Evolutionary conservation across 164 flowering plant genomes (phyloP), one percentile per base, ranked within the genome.

Genomic region (Annona squamosa): DNA sequence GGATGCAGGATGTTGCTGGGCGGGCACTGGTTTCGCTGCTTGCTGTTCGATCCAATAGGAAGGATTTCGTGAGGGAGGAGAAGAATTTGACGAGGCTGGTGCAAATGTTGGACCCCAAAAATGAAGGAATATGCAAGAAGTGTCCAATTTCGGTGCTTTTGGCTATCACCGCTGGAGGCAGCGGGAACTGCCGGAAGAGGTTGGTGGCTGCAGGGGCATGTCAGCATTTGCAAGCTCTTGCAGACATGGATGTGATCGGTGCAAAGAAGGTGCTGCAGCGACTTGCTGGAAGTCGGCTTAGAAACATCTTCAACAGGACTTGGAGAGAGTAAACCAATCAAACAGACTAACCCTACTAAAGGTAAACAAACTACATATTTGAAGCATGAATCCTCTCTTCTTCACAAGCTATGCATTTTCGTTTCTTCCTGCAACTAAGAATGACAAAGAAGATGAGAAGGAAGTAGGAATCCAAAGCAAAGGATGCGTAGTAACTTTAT

Each of bases 221-320:
- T 41, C 82, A 71, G 65, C 83, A 86, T 73, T 59, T 91, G 79
- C 96, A 88, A 82, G 76, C 78, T 71, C 80, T 92, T 61, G 77
- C 84, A 57, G 91, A 87, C 46, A 82, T 84, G 88, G 93, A 92
- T 19, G 90, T 92, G 6, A 74, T 82, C 77, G 98, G 96, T 61
- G 93, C 94, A 18, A 91, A 83, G 72, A 91, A 86, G 84, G 88
- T 87, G 46, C 63, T 83, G 77, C 88, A 87, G 76, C 87, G 85
- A 77, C 86, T 92, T 41, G 59, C 88, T 76, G 93, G 91, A 12
- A 88, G 82, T 52, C 77, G 90, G 65, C 82, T 92, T 46, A 88
- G 82, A 83, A 87, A 74, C 63, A 85, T 92, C 71, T 88, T 92
- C 80, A 72, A 82, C 73, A 68, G 88, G 87, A 77, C 86, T 42